Conservation (phyloP, 805 yeast genomes). For the Candida boleticola region DNA sequence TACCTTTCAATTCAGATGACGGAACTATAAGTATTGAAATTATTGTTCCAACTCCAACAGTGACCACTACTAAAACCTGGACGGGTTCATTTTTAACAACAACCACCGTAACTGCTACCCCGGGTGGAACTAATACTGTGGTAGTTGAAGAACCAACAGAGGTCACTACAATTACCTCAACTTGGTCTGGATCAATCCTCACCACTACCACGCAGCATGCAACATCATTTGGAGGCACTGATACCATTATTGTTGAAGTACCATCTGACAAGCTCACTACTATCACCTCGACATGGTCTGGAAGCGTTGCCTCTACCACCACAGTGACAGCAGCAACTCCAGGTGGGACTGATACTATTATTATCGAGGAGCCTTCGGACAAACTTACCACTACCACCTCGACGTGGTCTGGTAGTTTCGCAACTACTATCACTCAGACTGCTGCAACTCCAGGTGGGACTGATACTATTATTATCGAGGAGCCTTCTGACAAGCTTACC, state of each 20-base stretch:
- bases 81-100: constrained; percentile 7
- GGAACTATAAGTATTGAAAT: constrained; percentile 22
- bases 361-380: constrained; percentile 15
- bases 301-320: not conserved
- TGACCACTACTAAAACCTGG: constrained; percentile 12
- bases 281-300: constrained; percentile 10
- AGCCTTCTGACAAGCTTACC: constrained; percentile 13
- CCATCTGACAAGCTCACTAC: constrained; percentile 11
- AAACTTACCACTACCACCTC: constrained; percentile 11
- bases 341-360: constrained; percentile 11
- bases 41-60: constrained; percentile 18
- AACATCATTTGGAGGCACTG: constrained; percentile 3
- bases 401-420: constrained; percentile 4
- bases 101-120: not conserved
- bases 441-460: constrained; percentile 11
- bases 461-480: not conserved
- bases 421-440: constrained; percentile 11
- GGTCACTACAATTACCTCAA: constrained; percentile 14
- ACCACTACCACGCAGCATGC: constrained; percentile 3
- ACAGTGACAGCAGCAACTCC: constrained; percentile 11
- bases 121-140: constrained; percentile 18
- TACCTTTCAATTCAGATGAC: constrained; percentile 12
- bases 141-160: constrained; percentile 21
- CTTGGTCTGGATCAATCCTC: constrained; percentile 9
- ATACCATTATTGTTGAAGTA: constrained; percentile 11